phyloP scores from a whole-genome alignment of 2,329 filamentous ascomycete species.

The Clonostachys byssicola region DNA sequence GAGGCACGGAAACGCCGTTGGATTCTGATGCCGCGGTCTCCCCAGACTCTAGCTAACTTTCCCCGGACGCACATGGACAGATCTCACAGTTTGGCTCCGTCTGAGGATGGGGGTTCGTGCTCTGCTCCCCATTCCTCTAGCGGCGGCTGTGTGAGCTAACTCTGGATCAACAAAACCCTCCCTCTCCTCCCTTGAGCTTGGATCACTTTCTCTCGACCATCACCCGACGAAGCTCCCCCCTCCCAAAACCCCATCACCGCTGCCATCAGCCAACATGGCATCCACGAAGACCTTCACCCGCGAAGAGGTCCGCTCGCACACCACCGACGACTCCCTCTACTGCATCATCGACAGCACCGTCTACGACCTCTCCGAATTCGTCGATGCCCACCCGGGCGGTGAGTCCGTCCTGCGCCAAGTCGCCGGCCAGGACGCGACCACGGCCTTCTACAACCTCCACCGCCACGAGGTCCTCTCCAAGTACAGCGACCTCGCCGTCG shows the following conservation, averaged over 20 bases:
- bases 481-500: conserved; percentile 71
- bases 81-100: too few relatives aligned
- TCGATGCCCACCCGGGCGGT: conserved; percentile 82
- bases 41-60: too few relatives aligned
- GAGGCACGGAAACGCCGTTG: too few relatives aligned
- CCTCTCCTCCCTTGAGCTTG: too few relatives aligned
- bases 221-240: too few relatives aligned
- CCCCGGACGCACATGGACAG: too few relatives aligned
- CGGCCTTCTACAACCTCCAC: conserved; percentile 88
- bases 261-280: conserved; percentile 15
- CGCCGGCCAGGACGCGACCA: conserved; percentile 76
- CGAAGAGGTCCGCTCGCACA: conserved; percentile 71
- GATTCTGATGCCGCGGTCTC: too few relatives aligned
- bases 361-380: conserved; percentile 82
- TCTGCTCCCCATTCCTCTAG: too few relatives aligned
- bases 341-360: conserved; percentile 84
- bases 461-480: conserved; percentile 83
- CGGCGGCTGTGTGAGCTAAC: too few relatives aligned
- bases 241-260: not conserved
- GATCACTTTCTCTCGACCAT: too few relatives aligned
- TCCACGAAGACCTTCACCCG: conserved; percentile 47
- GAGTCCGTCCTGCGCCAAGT: conserved; percentile 76
- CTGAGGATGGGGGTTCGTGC: too few relatives aligned
- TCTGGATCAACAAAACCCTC: too few relatives aligned
- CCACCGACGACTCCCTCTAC: conserved; percentile 71